Evolutionary conservation across 2,329 filamentous ascomycete genomes (phyloP).

Genomic region (Huntiella abstrusa): DNA sequence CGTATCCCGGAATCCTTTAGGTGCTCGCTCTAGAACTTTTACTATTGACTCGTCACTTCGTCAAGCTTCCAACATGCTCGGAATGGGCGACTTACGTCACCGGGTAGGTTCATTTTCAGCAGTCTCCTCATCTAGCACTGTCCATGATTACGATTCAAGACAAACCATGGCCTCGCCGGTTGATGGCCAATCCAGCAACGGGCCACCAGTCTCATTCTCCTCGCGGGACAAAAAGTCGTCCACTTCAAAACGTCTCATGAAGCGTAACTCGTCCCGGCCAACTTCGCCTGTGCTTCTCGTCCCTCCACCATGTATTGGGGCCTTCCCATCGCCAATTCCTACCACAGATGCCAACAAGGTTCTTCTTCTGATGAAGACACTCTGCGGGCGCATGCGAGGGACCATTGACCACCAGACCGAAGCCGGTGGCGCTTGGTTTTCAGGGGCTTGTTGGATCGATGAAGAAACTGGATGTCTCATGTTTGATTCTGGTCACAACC

Average conservation of each 20-base stretch:
- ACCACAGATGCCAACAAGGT: conserved; percentile 54
- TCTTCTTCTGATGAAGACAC: conserved; percentile 54
- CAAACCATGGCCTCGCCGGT: conserved; percentile 20
- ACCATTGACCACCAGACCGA: conserved; percentile 53
- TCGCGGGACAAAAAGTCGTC: conserved; percentile 25
- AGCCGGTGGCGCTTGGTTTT: conserved; percentile 42
- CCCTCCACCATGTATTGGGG: conserved; percentile 36
- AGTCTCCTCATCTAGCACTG: conserved; percentile 27
- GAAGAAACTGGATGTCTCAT: conserved; percentile 57
- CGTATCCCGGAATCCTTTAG: conserved; percentile 6
- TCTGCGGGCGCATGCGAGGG: conserved; percentile 64
- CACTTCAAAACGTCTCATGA: conserved; percentile 32
- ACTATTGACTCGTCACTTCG: conserved; percentile 31
- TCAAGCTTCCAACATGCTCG: conserved; percentile 26
- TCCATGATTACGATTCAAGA: conserved; percentile 28
- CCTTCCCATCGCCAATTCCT: conserved; percentile 37
- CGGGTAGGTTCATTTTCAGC: conserved; percentile 53
- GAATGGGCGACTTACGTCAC: conserved; percentile 33
- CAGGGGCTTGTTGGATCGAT: conserved; percentile 60
- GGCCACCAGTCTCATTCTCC: conserved; percentile 12
- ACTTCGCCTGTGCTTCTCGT: conserved; percentile 34
- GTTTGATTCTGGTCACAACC: conserved; percentile 40
- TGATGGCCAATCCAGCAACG: conserved; percentile 16
- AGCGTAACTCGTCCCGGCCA: conserved; percentile 36
- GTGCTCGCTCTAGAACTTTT: conserved; percentile 32